Conservation (phyloP, 2,329 filamentous ascomycete species). For the Curvularia lunata region DNA sequence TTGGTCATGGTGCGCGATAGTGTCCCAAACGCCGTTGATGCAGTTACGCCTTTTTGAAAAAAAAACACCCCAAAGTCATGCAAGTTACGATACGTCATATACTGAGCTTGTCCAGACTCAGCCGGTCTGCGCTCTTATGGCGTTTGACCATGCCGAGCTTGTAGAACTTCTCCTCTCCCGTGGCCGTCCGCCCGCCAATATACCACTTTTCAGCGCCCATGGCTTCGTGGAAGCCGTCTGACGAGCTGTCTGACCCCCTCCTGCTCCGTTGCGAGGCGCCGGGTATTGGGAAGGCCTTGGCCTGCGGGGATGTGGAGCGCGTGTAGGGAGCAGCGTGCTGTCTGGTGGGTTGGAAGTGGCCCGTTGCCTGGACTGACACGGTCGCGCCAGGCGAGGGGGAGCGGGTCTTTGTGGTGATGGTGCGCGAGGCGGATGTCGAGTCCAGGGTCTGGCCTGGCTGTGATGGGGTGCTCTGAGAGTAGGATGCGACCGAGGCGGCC, state of each 20-base stretch:
- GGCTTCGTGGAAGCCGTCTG: constrained; percentile 76
- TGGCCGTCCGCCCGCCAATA: constrained; percentile 76
- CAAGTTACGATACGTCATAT: constrained; percentile 57
- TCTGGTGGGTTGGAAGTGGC: constrained; percentile 51
- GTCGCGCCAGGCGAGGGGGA: constrained; percentile 45
- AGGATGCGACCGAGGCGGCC: constrained; percentile 47
- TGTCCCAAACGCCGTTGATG: constrained; percentile 40
- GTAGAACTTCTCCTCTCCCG: constrained; percentile 81
- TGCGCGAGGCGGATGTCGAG: constrained; percentile 50
- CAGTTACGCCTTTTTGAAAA: constrained; percentile 18
- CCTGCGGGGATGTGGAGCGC: constrained; percentile 46
- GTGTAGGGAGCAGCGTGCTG: constrained; percentile 49
- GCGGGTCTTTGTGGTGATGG: constrained; percentile 45
- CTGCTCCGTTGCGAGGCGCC: constrained; percentile 51
- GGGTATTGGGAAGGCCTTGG: constrained; percentile 47
- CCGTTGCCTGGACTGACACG: constrained; percentile 48
- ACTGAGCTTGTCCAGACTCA: constrained; percentile 77
- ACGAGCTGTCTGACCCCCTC: constrained; percentile 76
- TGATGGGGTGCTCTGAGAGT: constrained; percentile 44
- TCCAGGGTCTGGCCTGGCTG: constrained; percentile 49
- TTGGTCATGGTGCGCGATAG: constrained; percentile 11
- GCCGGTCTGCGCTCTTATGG: constrained; percentile 73
- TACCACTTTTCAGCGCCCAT: constrained; percentile 80
- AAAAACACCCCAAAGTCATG: constrained; percentile 2
- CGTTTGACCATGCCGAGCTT: constrained; percentile 77